These are phyloP conservation scores for Cystobasidium sp. DNA, from an alignment of 1,284 basidiomycete species.

Conservation along the genomic window DNA sequence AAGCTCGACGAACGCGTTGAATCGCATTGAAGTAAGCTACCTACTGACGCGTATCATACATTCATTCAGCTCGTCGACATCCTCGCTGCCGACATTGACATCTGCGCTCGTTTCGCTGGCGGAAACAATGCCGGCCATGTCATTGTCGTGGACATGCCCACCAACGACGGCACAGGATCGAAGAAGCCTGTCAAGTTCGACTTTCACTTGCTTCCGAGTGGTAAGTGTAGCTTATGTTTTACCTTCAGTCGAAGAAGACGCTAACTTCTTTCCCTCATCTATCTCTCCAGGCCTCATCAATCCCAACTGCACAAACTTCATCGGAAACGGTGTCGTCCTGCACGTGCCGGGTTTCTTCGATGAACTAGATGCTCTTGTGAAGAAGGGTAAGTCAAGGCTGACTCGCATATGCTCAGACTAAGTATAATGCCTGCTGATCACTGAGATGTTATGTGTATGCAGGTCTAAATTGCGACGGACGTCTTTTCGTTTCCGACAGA, in stretches of 20 bases:
- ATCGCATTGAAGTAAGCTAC: neutral
- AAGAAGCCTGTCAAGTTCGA: constrained; percentile 82
- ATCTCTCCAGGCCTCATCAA: constrained; percentile 77
- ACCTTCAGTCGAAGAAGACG: neutral
- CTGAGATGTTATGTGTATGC: neutral
- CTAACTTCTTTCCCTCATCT: neutral
- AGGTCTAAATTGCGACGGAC: constrained; percentile 84
- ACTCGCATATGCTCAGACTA: neutral
- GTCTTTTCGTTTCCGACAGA: constrained; percentile 91
- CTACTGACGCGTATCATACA: neutral
- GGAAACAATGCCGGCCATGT: constrained; percentile 99
- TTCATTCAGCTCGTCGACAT: constrained; percentile 82
- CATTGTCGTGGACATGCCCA: constrained; percentile 74
- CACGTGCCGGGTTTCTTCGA: constrained; percentile 94
- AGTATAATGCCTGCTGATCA: neutral
- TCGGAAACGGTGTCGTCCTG: constrained; percentile 92
- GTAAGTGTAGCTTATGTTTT: constrained; percentile 62
- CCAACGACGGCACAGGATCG: constrained; percentile 62
- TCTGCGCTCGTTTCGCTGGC: constrained; percentile 95
- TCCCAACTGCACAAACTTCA: constrained; percentile 80
- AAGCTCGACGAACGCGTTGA: no score
- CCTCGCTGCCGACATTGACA: constrained; percentile 80
- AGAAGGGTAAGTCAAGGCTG: constrained; percentile 68
- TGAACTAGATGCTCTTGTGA: constrained; percentile 84
- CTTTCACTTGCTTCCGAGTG: constrained; percentile 93